Conservation (phyloP, 306 rosid genomes). For the Quercus glauca region DNA sequence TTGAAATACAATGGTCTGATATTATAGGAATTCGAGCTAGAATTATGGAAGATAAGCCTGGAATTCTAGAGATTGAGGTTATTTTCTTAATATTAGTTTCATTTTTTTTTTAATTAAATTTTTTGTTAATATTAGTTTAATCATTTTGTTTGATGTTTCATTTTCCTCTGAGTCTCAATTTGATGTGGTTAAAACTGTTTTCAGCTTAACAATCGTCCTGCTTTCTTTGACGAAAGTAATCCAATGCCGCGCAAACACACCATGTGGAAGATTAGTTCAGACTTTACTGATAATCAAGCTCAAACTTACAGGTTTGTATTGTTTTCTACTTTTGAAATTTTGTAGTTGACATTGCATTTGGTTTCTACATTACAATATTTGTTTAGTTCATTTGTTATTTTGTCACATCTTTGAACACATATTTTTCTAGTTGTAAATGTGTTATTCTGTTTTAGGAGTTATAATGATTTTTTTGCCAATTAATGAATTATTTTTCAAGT, state of each 20-base stretch:
- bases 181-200: background rate
- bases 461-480: background rate
- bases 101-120: background rate
- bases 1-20: constrained; percentile 46
- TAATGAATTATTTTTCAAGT: background rate
- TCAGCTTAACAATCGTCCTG: constrained; percentile 29
- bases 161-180: background rate
- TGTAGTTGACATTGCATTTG: background rate
- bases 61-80: constrained; percentile 44
- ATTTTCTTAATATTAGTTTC: background rate
- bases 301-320: constrained; percentile 1
- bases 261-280: constrained; percentile 20
- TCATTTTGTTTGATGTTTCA: background rate
- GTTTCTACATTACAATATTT: background rate
- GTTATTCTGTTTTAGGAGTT: background rate
- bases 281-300: constrained; percentile 39
- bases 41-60: constrained; percentile 26
- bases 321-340: background rate
- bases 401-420: background rate
- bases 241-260: constrained; percentile 36
- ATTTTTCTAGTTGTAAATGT: background rate
- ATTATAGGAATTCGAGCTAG: constrained; percentile 41
- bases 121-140: background rate
- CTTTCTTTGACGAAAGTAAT: constrained; percentile 20
- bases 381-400: background rate